Percentiles rank a stretch among this genome's conserved stretches.
These are phyloP conservation scores for Ceratobasidium sp. DNA, from an alignment of 1,284 basidiomycete species.

Conservation along the genomic window DNA sequence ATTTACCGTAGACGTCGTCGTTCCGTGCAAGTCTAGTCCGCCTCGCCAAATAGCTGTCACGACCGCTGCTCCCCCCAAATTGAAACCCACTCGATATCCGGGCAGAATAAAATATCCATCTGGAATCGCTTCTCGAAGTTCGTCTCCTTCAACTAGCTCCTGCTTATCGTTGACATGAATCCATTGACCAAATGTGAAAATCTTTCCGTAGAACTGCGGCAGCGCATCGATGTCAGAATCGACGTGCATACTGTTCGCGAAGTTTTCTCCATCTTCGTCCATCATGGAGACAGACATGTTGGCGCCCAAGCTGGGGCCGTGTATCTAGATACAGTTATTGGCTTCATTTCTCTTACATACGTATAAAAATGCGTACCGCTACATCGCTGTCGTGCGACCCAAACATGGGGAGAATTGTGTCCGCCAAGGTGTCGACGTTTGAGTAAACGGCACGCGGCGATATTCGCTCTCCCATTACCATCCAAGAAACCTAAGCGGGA, in stretches of 20 bases:
- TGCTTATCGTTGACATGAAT: background rate
- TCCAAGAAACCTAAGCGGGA: background rate
- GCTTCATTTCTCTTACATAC: background rate
- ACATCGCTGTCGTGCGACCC: slow-evolving; percentile 16
- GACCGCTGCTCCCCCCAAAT: slow-evolving; percentile 8
- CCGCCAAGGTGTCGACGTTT: background rate
- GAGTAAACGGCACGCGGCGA: slow-evolving; percentile 6
- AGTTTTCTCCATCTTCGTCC: background rate
- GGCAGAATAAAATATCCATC: slow-evolving; percentile 25
- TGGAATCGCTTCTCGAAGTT: background rate
- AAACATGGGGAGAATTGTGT: slow-evolving; percentile 12
- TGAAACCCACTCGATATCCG: slow-evolving; percentile 11
- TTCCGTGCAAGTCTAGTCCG: slow-evolving; percentile 20
- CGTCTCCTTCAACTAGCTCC: background rate
- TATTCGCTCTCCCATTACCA: background rate
- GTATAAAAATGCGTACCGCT: background rate
- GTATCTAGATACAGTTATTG: background rate
- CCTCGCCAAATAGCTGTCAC: slow-evolving; percentile 22
- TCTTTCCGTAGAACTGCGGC: slow-evolving; percentile 8
- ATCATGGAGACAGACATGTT: slow-evolving; percentile 21
- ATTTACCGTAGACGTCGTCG: slow-evolving; percentile 8
- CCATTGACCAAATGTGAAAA: slow-evolving; percentile 32
- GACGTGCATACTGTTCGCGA: slow-evolving; percentile 25
- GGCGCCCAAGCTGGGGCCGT: slow-evolving; percentile 24
- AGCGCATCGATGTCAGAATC: slow-evolving; percentile 13